Evolutionary conservation across 2,329 filamentous ascomycete genomes (phyloP), one percentile per base, ranked within the genome.

Genomic region (Scedosporium boydii): DNA sequence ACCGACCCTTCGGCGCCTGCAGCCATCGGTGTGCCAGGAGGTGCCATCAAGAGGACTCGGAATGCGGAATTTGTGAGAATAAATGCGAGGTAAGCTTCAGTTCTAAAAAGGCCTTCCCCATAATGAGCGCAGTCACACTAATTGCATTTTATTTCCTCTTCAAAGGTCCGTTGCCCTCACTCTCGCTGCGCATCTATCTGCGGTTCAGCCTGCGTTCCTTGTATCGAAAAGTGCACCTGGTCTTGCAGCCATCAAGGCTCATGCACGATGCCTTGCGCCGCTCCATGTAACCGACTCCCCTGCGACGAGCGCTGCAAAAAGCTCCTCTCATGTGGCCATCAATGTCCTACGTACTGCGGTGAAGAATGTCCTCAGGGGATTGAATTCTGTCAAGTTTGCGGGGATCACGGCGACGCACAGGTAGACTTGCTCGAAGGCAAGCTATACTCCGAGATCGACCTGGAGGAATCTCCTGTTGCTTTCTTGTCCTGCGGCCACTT

Each of bases 271-370:
- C 82, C 82, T 2, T 90, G 87, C 64, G 82, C 84, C 0, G 86
- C 82, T 0, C 86, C 87, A 0, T 91, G 87, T 67, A 76, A 87
- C 64, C 80, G 83, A 69, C 68, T 88, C 0, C 88, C 87, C 2
- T 91, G 87, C 69, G 80, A 80, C 4, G 68, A 77, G 67, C 76
- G 87, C n/a, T 91, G 87, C 67, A 65, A 72, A 1, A 75, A 80
- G 44, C 18, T 62, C 0, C 71, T 90, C 1, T 6, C 23, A 0
- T 90, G 87, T 68, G 83, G 83, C 0, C 86, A 89, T 67, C 81
- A 76, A 66, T 90, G 75, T 46, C 86, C 86, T 1, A 83, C 81
- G 0, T 64, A 88, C 1, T 90, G 87, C 65, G 87, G 87, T 1
- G 87, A 89, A 66, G 64, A 62, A 0, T 91, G 87, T 64, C 87